These are phyloP conservation scores for Ceratocystis cubensis DNA, from an alignment of 2,329 filamentous ascomycete genomes.

Conservation along the genomic window DNA sequence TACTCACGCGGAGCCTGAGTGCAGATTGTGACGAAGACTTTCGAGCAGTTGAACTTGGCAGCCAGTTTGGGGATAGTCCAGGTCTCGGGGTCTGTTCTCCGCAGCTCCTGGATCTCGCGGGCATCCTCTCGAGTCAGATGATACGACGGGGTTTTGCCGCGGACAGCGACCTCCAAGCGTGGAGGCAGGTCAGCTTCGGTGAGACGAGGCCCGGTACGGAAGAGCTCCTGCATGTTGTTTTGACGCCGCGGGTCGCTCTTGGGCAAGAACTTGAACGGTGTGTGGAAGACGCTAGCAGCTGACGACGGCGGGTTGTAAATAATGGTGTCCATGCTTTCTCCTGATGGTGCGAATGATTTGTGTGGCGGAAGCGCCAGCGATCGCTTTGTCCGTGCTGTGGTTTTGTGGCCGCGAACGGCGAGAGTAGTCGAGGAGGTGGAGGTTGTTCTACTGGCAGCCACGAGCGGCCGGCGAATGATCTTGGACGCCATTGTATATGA, in stretches of 20 bases:
- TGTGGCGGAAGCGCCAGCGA: constrained; percentile 48
- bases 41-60: constrained; percentile 42
- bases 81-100: constrained; percentile 38
- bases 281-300: constrained; percentile 47
- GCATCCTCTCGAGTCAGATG: constrained; percentile 45
- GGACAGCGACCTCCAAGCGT: constrained; percentile 24
- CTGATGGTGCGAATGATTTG: constrained; percentile 42
- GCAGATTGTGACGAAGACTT: constrained; percentile 47
- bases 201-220: constrained; percentile 26
- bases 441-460: constrained; percentile 26
- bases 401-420: constrained; percentile 36
- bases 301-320: constrained; percentile 47
- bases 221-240: constrained; percentile 36
- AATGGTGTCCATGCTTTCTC: constrained; percentile 30
- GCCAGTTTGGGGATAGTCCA: constrained; percentile 46
- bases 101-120: constrained; percentile 46
- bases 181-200: constrained; percentile 22
- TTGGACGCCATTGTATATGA: constrained; percentile 29
- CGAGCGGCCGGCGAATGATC: constrained; percentile 29
- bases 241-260: constrained; percentile 41
- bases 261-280: constrained; percentile 55
- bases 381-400: constrained; percentile 42
- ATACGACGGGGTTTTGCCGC: constrained; percentile 30
- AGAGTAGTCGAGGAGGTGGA: constrained; percentile 24
- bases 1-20: constrained; percentile 39